These are phyloP conservation scores for Pythium guiyangense DNA, from an alignment of 352 stramenopile species.

Conservation along the genomic window DNA sequence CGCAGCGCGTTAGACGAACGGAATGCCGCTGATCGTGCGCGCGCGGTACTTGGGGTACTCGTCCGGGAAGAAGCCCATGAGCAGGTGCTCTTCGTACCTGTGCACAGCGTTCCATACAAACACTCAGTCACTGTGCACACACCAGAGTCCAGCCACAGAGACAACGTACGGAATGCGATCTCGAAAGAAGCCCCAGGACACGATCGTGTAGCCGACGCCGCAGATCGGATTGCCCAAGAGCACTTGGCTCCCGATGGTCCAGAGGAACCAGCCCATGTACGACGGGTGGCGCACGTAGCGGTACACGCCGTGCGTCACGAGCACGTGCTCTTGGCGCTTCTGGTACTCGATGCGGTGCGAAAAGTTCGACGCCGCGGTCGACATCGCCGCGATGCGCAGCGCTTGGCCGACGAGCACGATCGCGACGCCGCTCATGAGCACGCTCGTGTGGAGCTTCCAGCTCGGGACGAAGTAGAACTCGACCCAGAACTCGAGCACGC, in stretches of 20 bases:
- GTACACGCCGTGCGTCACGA: conserved; percentile 94
- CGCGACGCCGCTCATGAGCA: conserved; percentile 55
- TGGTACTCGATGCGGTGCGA: conserved; percentile 94
- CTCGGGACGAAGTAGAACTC: conserved; percentile 75
- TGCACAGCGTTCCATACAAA: background rate
- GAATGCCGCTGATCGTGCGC: conserved; percentile 90
- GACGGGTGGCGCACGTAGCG: conserved; percentile 92
- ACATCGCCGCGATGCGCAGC: conserved; percentile 90
- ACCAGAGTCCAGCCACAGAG: background rate
- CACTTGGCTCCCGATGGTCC: conserved; percentile 94
- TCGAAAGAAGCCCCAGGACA: conserved; percentile 94
- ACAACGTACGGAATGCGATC: conserved; percentile 88
- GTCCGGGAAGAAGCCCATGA: conserved; percentile 89
- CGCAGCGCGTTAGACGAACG: conserved; percentile 70
- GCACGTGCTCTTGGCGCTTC: conserved; percentile 90
- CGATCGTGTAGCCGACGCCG: conserved; percentile 78
- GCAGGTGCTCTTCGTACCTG: conserved; percentile 90
- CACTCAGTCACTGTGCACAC: background rate
- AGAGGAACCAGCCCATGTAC: conserved; percentile 97
- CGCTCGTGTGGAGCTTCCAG: conserved; percentile 60
- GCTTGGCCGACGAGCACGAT: conserved; percentile 84
- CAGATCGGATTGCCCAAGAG: conserved; percentile 91
- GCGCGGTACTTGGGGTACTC: conserved; percentile 90
- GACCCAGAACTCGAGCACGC: conserved; percentile 89
- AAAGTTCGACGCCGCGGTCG: conserved; percentile 92